A percentile compares a stretch with the other conserved stretches of the same genome.
phyloP scores from a whole-genome alignment of 352 stramenopile species.

The Elongisporangium undulatum region DNA sequence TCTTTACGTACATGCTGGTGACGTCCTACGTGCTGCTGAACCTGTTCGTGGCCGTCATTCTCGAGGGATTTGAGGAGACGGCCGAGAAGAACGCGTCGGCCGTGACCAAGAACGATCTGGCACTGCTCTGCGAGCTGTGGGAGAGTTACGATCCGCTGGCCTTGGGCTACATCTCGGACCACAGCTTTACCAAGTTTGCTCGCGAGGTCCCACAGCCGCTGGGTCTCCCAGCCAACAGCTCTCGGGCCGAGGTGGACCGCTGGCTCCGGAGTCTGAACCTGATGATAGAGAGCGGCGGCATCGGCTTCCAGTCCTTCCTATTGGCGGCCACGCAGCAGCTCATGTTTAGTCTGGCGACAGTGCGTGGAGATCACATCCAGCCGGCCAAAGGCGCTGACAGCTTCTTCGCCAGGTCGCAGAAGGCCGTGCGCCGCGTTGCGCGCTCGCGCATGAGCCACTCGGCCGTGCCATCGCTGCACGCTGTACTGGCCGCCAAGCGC shows the following conservation, averaged over 20 bases:
- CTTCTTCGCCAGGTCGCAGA: slow-evolving; percentile 29
- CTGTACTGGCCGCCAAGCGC: slow-evolving; percentile 27
- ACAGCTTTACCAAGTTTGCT: slow-evolving; percentile 36
- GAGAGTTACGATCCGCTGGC: slow-evolving; percentile 28
- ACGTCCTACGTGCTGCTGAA: slow-evolving; percentile 72
- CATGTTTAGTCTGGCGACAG: slow-evolving; percentile 22
- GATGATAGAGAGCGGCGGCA: slow-evolving; percentile 19
- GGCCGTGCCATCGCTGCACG: slow-evolving; percentile 13
- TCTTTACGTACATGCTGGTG: slow-evolving; percentile 59
- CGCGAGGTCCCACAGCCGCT: slow-evolving; percentile 31
- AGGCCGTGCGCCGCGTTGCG: slow-evolving; percentile 12
- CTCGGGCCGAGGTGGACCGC: slow-evolving; percentile 23
- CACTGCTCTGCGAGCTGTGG: slow-evolving; percentile 21
- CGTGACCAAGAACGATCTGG: slow-evolving; percentile 34
- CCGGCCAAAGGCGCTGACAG: slow-evolving; percentile 9
- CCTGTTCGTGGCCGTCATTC: slow-evolving; percentile 76
- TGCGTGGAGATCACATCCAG: slow-evolving; percentile 24
- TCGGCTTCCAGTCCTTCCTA: slow-evolving; percentile 36
- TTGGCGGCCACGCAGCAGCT: slow-evolving; percentile 22
- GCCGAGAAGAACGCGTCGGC: slow-evolving; percentile 31
- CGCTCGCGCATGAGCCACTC: slow-evolving; percentile 10
- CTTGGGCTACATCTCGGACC: slow-evolving; percentile 25
- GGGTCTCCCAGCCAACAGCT: slow-evolving; percentile 17
- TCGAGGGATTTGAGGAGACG: slow-evolving; percentile 71
- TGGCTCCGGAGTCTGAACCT: slow-evolving; percentile 29